Evolutionary conservation across 1,139 yeast species (phyloP), one percentile per base, ranked within the genome.

Genomic region (Wickerhamomyces sp.): DNA sequence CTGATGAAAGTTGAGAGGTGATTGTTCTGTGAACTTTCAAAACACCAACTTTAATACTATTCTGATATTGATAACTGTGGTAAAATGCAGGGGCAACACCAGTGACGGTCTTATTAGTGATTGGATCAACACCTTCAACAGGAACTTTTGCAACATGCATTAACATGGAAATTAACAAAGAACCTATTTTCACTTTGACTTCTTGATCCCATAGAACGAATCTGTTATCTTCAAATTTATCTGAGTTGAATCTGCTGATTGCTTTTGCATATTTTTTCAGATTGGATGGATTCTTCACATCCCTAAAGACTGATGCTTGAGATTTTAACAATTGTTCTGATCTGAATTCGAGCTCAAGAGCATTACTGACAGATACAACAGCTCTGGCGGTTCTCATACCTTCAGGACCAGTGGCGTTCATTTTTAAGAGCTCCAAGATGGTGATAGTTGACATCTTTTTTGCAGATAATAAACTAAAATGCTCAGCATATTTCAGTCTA

Each of bases 21-120:
- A 92, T 72, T 20, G 76, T 71, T 48, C 78, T 78, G 59, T 92
- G 96, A 8, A 88, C 67, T 49, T 81, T 83, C 44, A 92, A 67
- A 10, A 90, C 81, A 28, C 99, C 99, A 26, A 88, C 64, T 54
- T 81, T 81, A 45, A 79, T 79, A 28, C 97, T 96, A 43, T 75
- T 74, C 39, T 77, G 74, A 55, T 81, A 88, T 59, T 87, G 95
- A 60, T 86, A 89, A 3, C 88, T 76, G 57, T 92, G 97, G 47
- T 81, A 83, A 58, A 94, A 84, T 1, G 97, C 98, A 1, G 97
- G 97, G 9, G 89, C 92, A 35, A 74, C 68, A 25, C 92, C 95
- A 31, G 65, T 64, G 19, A 85, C 82, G 2, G 61, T 59, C 38
- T 76, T 67, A 13, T 87, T 86, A 0, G 94, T 81, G 3, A 78